These are phyloP conservation scores for Magnusiomyces magnusii DNA, from an alignment of 1,139 yeast species.

Conservation along the genomic window DNA sequence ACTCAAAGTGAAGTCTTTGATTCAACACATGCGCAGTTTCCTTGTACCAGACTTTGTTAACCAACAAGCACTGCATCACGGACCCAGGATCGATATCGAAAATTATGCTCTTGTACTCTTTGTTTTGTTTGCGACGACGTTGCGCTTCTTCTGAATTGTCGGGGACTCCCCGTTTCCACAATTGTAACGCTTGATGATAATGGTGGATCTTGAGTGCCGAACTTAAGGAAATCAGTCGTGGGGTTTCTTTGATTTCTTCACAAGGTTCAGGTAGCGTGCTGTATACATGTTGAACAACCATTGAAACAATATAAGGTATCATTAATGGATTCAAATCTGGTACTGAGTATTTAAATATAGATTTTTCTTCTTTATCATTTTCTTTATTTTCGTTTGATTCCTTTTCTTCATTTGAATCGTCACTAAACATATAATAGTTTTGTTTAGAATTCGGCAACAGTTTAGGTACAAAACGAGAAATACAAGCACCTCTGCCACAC, in stretches of 20 bases:
- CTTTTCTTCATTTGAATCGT: neutral
- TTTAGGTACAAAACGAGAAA: neutral
- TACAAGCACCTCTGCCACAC: neutral
- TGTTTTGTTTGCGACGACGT: no score
- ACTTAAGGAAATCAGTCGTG: constrained; percentile 58
- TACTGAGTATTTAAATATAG: no score
- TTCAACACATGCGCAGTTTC: constrained; percentile 50
- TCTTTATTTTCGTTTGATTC: no score
- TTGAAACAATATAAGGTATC: constrained; percentile 67
- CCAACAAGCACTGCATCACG: constrained; percentile 46
- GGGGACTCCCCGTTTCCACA: constrained; percentile 37
- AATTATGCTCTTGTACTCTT: no score
- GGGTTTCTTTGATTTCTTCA: constrained; percentile 50
- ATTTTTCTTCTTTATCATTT: no score
- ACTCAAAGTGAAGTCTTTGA: constrained; percentile 48
- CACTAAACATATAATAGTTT: neutral
- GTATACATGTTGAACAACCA: constrained; percentile 55
- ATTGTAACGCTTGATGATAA: constrained; percentile 41
- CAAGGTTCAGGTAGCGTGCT: constrained; percentile 44
- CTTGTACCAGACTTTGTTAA: constrained; percentile 57
- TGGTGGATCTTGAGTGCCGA: constrained; percentile 50
- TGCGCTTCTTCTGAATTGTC: neutral
- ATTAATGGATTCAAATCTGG: neutral
- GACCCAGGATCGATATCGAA: no score
- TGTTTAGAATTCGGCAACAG: neutral